Evolutionary conservation across 148 eudicot genomes (phyloP), one percentile per base, ranked within the genome.

Genomic region (Cornus suecica): DNA sequence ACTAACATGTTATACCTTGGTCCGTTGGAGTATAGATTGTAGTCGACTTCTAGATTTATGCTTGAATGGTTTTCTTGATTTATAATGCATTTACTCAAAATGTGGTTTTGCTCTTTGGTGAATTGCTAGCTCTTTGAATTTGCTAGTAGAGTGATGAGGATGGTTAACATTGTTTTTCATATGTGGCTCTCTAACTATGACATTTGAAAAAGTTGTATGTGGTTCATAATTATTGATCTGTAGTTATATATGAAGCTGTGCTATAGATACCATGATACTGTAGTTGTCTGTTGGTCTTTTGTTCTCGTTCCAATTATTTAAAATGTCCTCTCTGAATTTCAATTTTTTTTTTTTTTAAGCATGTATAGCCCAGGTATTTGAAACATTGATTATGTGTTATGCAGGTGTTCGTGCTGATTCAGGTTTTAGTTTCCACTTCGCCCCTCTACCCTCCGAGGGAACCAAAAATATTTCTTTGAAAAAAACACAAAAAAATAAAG

Each of bases 361-460:
- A 51, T 67, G 23, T 75, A 28, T 52, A 60, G 24, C 22, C 32
- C 4, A 8, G 62, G 24, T 58, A 69, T 30, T 18, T 30, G 8
- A 63, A 2, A 18, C 65, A 22, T 23, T 29, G 28, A 52, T 66
- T 51, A 10, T 60, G 51, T 78, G 45, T 25, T 79, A 1, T 58
- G 73, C 77, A 73, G 77, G 63, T 79, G 54, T 68, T 73, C 68
- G 58, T 54, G 14, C n/a, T 69, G n/a, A 30, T 9, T 1, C 23
- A 30, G 48, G 72, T 48, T 25, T n/a, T 24, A 56, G 52, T 14
- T 64, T 37, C 4, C 56, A 37, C 72, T 76, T 76, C 34, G 27
- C 8, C 16, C 20, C 10, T 54, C 2, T 14, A 20, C 68, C 10
- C 26, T 24, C 45, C 34, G 16, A 20, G 8, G 58, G 58, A 52